Evolutionary conservation across 768 basidiomycete species (phyloP), one percentile per base, ranked within the genome.

Genomic region (Pisolithus sp.): DNA sequence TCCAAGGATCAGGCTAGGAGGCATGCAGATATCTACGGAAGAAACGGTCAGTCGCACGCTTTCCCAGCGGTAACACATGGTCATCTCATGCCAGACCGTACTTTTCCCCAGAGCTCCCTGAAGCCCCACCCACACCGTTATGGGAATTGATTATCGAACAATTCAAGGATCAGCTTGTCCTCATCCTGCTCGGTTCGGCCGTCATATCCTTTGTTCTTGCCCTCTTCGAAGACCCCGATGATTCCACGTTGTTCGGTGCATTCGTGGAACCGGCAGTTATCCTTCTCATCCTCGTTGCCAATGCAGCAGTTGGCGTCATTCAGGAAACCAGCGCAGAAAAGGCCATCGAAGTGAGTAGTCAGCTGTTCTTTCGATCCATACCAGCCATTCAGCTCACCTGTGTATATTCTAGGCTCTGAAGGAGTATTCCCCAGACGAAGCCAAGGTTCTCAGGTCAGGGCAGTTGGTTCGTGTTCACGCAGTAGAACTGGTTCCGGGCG

Each of bases 81-180:
- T n/a, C 20, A 13, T 48, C 36, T 5, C 18, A 30, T 31, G 24
- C 18, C 13, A 34, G 17, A 10, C 31, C n/a, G 13, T 26, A 21
- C 21, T 46, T 39, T n/a, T n/a, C n/a, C 46, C 13, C 67, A 98
- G 95, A 90, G 64, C 77, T 99, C 7, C 94, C 95, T 10, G 93
- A 96, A 63, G 91, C 94, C 9, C 86, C 90, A 0, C 73, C 90
- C 3, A 96, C 95, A 4, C 90, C 94, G 4, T 65, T 98, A 30
- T 93, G 93, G 91, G 80, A 91, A 64, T 83, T 98, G 54, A 86
- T 99, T 53, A 78, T 99, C n/a, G 93, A 96, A 59, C 95, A 99
- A 71, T 99, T 99, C 78, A 88, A 98, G 76, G 95, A 99, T 72
- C 93, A 96, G 69, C 82, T 99, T 26, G 95, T 99, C 39, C 85